Conservation (phyloP, 2,329 filamentous ascomycete species). For the Calonectria honghensis region DNA sequence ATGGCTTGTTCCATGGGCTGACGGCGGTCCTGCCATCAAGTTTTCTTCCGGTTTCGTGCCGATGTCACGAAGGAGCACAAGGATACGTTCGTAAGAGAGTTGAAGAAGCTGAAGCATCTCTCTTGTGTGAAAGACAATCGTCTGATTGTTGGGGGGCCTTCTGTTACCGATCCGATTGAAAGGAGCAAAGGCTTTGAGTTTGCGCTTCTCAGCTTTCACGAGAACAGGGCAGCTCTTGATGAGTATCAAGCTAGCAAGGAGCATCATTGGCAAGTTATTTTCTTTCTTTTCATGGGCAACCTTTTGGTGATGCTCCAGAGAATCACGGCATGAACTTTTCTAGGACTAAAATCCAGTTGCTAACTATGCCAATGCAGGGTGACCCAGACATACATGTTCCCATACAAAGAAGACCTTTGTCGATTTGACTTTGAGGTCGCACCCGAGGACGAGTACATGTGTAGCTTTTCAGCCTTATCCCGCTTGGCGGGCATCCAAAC, state of each 20-base stretch:
- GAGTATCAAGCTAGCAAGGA: conserved; percentile 39
- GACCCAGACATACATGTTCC: conserved; percentile 40
- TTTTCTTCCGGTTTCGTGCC: conserved; percentile 38
- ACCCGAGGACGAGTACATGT: conserved; percentile 37
- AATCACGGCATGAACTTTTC: not conserved
- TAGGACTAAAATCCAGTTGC: not conserved
- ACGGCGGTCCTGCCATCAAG: not conserved
- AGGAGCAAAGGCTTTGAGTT: conserved; percentile 41
- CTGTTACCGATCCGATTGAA: conserved; percentile 35
- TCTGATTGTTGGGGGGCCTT: conserved; percentile 36
- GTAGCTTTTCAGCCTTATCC: conserved; percentile 14
- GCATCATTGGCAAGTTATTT: conserved; percentile 24
- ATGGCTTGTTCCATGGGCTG: not conserved
- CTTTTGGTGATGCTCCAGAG: too few relatives aligned
- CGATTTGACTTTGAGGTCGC: conserved; percentile 39
- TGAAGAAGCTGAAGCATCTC: conserved; percentile 37
- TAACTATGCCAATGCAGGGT: conserved; percentile 18
- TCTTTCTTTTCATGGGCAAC: not conserved
- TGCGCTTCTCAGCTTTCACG: conserved; percentile 38
- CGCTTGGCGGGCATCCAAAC: conserved; percentile 9
- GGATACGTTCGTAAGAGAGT: conserved; percentile 35
- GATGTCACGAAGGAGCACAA: conserved; percentile 40
- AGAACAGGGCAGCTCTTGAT: conserved; percentile 36
- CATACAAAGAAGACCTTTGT: conserved; percentile 40
- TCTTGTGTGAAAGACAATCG: conserved; percentile 40